Conservation (phyloP, 2,329 filamentous ascomycete species). For the Tolypocladium guangdongense region DNA sequence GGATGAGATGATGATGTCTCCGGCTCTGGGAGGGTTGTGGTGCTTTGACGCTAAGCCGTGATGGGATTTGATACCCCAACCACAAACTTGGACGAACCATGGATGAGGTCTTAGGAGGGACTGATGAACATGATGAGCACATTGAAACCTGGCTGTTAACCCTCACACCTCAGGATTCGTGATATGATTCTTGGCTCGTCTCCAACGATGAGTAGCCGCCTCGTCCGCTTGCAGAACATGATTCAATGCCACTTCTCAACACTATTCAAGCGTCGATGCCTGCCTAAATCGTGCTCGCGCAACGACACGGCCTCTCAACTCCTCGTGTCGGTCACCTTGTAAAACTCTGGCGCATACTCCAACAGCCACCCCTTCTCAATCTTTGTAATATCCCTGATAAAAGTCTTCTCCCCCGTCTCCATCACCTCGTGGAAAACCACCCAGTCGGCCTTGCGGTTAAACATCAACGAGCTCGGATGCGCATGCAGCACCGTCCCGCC, state of each 20-base stretch:
- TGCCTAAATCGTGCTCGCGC: neutral
- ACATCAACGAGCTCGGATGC: conserved; percentile 88
- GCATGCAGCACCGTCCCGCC: conserved; percentile 70
- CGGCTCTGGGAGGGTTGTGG: no score
- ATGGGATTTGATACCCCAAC: no score
- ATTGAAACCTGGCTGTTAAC: no score
- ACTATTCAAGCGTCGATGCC: neutral
- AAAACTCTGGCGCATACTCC: conserved; percentile 80
- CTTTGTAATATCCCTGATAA: conserved; percentile 84
- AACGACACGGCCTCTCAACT: conserved; percentile 2
- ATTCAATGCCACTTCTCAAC: neutral
- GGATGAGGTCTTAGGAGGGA: no score
- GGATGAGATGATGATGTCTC: no score
- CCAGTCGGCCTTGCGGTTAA: conserved; percentile 94
- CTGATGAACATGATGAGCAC: no score
- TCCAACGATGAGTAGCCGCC: neutral
- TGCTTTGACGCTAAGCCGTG: no score
- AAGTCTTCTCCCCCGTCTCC: conserved; percentile 80
- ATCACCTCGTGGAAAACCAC: conserved; percentile 91
- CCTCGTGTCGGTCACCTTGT: conserved; percentile 41
- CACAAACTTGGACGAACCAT: no score
- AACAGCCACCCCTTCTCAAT: conserved; percentile 88
- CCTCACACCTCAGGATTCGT: no score
- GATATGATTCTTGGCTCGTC: no score
- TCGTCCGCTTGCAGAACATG: neutral